Evolutionary conservation across 768 basidiomycete genomes (phyloP).

Genomic region (Austroboletus festivus): DNA sequence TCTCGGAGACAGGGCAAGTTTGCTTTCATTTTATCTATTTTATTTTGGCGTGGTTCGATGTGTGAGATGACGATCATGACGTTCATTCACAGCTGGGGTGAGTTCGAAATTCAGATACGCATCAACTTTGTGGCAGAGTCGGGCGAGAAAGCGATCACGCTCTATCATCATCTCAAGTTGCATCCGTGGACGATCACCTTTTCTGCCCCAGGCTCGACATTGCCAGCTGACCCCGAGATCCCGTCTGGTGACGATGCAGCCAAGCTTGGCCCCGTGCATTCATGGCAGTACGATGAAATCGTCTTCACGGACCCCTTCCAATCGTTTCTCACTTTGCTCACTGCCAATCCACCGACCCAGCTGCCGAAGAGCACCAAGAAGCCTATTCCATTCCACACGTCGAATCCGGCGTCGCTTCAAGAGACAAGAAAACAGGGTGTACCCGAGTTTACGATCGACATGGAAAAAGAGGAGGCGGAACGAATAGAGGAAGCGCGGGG

Average conservation of each 20-base stretch:
- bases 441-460: constrained; percentile 79
- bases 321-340: constrained; percentile 78
- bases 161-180: constrained; percentile 93
- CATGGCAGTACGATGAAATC: constrained; percentile 99
- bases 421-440: constrained; percentile 60
- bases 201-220: constrained; percentile 10
- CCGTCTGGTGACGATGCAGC: constrained; percentile 65
- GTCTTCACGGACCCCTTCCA: constrained; percentile 94
- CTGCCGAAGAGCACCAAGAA: constrained; percentile 59
- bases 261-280: constrained; percentile 78
- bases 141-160: constrained; percentile 81
- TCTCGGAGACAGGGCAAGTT: constrained; percentile 88
- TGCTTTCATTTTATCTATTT: not conserved
- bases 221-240: constrained; percentile 55
- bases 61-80: not conserved
- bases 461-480: constrained; percentile 87
- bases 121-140: constrained; percentile 88
- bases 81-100: constrained; percentile 73
- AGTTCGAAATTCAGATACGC: constrained; percentile 93
- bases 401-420: constrained; percentile 57
- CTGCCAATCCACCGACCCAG: constrained; percentile 77
- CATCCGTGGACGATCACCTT: constrained; percentile 74
- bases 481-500: constrained; percentile 75
- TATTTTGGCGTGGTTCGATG: not conserved
- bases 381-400: constrained; percentile 70